Percentiles rank a stretch among this genome's conserved stretches.
phyloP scores from a whole-genome alignment of 805 yeast species.

The Kurtzmaniella cleridarum region DNA sequence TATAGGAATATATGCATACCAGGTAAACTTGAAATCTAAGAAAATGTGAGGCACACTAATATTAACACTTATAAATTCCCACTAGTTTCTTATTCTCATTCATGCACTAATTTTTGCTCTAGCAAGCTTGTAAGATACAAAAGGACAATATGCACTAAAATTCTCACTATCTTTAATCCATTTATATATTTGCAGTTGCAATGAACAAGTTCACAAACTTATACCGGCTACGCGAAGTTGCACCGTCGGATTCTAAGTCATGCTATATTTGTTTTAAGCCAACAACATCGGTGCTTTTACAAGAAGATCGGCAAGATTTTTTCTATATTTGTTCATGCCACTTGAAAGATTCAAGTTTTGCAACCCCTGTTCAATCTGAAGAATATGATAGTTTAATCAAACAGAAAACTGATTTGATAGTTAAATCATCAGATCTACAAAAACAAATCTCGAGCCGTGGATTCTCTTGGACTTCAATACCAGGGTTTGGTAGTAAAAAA shows the following conservation, averaged over 20 bases:
- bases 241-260: slow-evolving; percentile 36
- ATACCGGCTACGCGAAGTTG: slow-evolving; percentile 39
- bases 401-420: slow-evolving; percentile 15
- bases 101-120: too few species aligned
- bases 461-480: slow-evolving; percentile 20
- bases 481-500: slow-evolving; percentile 12
- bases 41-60: too few species aligned
- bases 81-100: too few species aligned
- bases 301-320: slow-evolving; percentile 45
- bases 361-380: slow-evolving; percentile 30
- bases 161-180: not conserved
- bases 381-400: slow-evolving; percentile 24
- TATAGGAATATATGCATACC: too few species aligned
- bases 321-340: slow-evolving; percentile 48
- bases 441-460: slow-evolving; percentile 25
- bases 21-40: too few species aligned
- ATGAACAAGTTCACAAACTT: slow-evolving; percentile 23
- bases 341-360: slow-evolving; percentile 43
- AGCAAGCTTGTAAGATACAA: too few species aligned
- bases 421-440: slow-evolving; percentile 15
- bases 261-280: slow-evolving; percentile 51
- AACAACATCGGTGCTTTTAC: slow-evolving; percentile 39
- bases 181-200: slow-evolving; percentile 9
- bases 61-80: too few species aligned
- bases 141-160: too few species aligned